Evolutionary conservation across 2,329 filamentous ascomycete species (phyloP).

Genomic region (Venturia pyrina): DNA sequence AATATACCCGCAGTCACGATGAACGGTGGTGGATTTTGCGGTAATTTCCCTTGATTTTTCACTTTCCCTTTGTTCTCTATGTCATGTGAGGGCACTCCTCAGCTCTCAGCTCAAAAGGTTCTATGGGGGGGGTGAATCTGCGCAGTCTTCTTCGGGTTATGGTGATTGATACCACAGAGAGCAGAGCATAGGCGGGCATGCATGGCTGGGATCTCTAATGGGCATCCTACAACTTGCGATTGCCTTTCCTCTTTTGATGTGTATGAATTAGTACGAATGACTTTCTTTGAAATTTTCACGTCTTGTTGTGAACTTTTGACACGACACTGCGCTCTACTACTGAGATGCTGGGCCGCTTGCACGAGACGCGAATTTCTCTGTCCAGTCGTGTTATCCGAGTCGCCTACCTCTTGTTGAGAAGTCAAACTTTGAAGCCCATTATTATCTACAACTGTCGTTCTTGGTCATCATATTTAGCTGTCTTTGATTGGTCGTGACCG

Average conservation of each 20-base stretch:
- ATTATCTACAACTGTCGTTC: background rate
- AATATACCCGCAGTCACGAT: background rate
- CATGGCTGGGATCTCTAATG: background rate
- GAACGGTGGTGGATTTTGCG: background rate
- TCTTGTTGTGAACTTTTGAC: background rate
- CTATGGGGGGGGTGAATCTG: background rate
- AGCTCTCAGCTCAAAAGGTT: background rate
- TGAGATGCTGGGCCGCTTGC: too few relatives aligned
- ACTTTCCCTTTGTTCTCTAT: background rate
- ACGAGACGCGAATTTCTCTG: too few relatives aligned
- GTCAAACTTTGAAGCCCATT: too few relatives aligned
- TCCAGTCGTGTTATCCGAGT: too few relatives aligned
- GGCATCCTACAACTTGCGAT: background rate
- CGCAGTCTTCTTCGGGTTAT: background rate
- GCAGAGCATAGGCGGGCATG: background rate
- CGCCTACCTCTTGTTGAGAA: too few relatives aligned
- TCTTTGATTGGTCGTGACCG: background rate
- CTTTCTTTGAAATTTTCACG: background rate
- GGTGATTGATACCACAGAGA: constrained; percentile 2
- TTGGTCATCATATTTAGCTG: background rate
- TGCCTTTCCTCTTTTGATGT: background rate
- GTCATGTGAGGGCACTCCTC: background rate
- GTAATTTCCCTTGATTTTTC: background rate
- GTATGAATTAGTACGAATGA: constrained; percentile 2
- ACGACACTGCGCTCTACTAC: too few relatives aligned